Evolutionary conservation across 495 filamentous ascomycete genomes (phyloP).

Genomic region (Penicillium daleae): DNA sequence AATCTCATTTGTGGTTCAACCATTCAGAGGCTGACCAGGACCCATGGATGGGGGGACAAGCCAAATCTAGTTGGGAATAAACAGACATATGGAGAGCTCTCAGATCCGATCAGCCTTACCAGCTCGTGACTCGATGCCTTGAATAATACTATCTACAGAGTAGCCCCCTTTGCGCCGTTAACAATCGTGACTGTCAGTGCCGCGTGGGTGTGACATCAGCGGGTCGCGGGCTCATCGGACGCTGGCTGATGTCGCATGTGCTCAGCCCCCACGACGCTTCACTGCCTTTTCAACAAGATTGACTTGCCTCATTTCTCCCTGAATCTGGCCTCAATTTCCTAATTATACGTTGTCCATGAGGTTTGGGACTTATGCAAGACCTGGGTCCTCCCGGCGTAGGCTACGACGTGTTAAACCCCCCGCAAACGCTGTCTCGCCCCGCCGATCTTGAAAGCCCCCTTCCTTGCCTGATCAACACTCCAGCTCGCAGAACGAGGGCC

Average conservation of each 20-base stretch:
- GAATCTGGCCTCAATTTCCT: background rate
- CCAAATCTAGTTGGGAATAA: conserved; percentile 2
- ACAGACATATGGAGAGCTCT: background rate
- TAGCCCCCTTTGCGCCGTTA: no score
- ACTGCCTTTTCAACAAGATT: background rate
- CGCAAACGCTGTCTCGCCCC: conserved; percentile 12
- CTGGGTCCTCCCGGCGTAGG: conserved; percentile 11
- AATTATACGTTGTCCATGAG: background rate
- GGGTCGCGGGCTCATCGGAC: conserved; percentile 26
- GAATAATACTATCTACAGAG: no score
- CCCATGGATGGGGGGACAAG: background rate
- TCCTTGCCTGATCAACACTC: conserved; percentile 1
- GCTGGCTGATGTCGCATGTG: conserved; percentile 10
- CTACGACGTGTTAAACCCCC: conserved; percentile 11
- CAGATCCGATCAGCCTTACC: background rate
- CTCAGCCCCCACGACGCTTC: conserved; percentile 15
- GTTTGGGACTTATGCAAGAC: background rate
- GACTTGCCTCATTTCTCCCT: background rate
- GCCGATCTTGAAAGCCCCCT: conserved; percentile 2
- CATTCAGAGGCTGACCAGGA: background rate
- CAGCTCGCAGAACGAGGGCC: background rate
- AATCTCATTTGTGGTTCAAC: conserved; percentile 2
- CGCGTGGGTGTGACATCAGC: conserved; percentile 30
- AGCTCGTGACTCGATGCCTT: background rate
- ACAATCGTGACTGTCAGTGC: conserved; percentile 6